Evolutionary conservation across 371 early-diverging fungal genomes (phyloP), one percentile per base, ranked within the genome.

Genomic region (Mortierella sp.): DNA sequence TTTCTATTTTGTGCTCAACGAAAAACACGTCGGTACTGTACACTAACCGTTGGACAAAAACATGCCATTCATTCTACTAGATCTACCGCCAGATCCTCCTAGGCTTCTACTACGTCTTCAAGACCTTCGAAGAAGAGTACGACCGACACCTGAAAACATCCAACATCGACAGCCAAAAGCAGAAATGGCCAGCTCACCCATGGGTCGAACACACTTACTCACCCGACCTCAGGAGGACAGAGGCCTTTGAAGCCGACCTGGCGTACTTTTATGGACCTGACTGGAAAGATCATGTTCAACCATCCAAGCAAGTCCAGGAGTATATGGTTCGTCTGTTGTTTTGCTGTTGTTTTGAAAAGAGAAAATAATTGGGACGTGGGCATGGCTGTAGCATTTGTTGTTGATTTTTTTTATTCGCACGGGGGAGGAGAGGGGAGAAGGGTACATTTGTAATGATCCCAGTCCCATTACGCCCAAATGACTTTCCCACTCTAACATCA

Each of bases 31-130:
- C 49, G 4, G 16, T 21, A 18, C 48, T n/a, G 0, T 12, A 43
- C 70, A 4, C 18, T 68, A 8, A 60, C 60, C 18, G 24, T 68
- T 21, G 10, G 38, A 3, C 12, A 29, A 68, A 51, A 16, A 21
- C 51, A 18, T 5, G 3, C 6, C 43, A 24, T 14, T 54, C 6
- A 32, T 58, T 10, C 27, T 7, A 51, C 10, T 58, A 84, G 84
- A 79, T 84, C 58, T 84, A 84, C 51, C 74, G 84, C 10, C 84
- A 84, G 54, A 77, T 84, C 46, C 77, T 84, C 16, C 77, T 84
- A 35, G 80, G 80, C 4, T 84, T 84, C 46, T 84, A 84, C 73
- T 80, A 78, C 49, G 77, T 84, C 29, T 84, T 80, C 78, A 80
- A 49, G 32, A 80, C 84, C 5, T 78, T 77, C 24, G 82, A 82